A percentile compares a stretch with the other conserved stretches of the same genome.
Conservation (phyloP, 2,329 filamentous ascomycete genomes). For the Coniochaeta sp. region DNA sequence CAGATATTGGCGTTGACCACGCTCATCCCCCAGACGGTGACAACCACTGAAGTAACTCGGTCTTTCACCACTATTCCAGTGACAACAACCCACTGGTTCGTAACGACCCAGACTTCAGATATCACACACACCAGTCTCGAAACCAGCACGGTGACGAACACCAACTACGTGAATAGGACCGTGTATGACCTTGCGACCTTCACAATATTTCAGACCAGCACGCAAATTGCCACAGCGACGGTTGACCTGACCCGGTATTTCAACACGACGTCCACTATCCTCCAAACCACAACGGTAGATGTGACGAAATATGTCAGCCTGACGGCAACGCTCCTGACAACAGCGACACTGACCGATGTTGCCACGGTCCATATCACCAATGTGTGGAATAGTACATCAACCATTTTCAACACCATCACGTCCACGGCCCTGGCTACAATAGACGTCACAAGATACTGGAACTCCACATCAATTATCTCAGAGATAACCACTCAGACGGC, state of each 20-base stretch:
- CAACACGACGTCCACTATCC: not conserved
- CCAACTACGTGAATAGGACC: not conserved
- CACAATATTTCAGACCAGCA: not conserved
- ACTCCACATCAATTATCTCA: not conserved
- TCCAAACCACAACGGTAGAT: not conserved
- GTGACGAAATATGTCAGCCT: not conserved
- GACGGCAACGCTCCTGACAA: not conserved
- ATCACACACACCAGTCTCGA: constrained; percentile 2
- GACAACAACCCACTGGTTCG: not conserved
- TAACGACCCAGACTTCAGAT: not conserved
- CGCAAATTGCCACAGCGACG: not conserved
- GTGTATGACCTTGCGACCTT: not conserved
- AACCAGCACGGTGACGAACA: not conserved
- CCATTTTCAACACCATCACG: not conserved
- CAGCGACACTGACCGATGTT: not conserved
- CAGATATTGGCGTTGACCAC: not conserved
- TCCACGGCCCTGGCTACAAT: not conserved
- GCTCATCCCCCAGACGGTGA: not conserved
- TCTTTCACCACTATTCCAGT: not conserved
- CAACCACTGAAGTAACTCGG: not conserved
- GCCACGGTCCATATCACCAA: not conserved
- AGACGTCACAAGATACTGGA: not conserved
- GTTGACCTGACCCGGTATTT: not conserved
- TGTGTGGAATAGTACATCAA: not conserved
- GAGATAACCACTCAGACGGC: not conserved